Conservation (phyloP, 225 moss, liverwort and hornwort genomes). For the Bryum argenteum region DNA sequence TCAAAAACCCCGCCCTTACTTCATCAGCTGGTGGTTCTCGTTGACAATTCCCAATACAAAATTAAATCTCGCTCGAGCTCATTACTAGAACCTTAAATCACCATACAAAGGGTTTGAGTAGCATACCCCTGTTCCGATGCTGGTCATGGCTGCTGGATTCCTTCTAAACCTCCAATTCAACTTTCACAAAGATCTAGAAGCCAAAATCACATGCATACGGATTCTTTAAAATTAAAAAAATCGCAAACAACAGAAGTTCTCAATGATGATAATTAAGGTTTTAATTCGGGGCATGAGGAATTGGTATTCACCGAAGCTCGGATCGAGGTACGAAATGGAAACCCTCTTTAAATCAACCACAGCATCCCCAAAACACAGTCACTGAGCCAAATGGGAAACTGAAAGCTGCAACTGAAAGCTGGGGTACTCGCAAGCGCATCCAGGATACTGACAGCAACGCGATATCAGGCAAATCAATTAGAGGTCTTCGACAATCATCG, state of each 20-base stretch:
- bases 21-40: conserved; percentile 16
- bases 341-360: background rate
- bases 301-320: background rate
- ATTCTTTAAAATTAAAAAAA: background rate
- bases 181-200: conserved; percentile 23
- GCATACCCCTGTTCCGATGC: conserved; percentile 69
- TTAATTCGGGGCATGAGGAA: background rate
- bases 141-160: conserved; percentile 52
- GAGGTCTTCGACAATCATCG: background rate
- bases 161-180: conserved; percentile 21
- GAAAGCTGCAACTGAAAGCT: background rate
- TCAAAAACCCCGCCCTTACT: conserved; percentile 4
- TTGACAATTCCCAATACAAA: conserved; percentile 8
- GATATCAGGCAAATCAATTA: background rate
- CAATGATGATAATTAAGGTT: background rate
- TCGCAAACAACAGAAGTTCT: background rate
- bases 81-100: background rate
- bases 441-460: conserved; percentile 3
- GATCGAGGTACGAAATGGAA: background rate
- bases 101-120: background rate
- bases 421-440: background rate
- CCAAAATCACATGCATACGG: background rate
- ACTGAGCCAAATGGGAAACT: background rate
- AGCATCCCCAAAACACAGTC: background rate
- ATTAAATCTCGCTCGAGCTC: conserved; percentile 7